Evolutionary conservation across 345 rosid species (phyloP).

Genomic region (Cochlearia excelsa): DNA sequence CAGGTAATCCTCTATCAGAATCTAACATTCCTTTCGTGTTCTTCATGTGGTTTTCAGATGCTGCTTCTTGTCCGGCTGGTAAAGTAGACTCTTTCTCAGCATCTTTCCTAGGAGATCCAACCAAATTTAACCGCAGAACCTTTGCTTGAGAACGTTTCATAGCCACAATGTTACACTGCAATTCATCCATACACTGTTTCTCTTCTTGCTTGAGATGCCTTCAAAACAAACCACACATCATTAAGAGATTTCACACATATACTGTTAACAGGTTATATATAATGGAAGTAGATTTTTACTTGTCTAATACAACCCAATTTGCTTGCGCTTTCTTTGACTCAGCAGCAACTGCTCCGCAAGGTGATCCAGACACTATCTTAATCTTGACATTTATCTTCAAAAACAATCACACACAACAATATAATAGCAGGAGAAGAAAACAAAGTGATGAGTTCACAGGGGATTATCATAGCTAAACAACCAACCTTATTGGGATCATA

Average conservation of each 20-base stretch:
- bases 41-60: constrained; percentile 34
- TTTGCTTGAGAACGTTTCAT: constrained; percentile 86
- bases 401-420: constrained; percentile 9
- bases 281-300: constrained; percentile 42
- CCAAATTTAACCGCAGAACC: constrained; percentile 90
- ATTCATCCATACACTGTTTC: constrained; percentile 82
- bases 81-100: background rate
- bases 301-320: constrained; percentile 94
- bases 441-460: background rate
- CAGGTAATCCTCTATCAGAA: constrained; percentile 52
- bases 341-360: constrained; percentile 77
- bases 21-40: constrained; percentile 42
- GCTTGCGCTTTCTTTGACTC: constrained; percentile 79
- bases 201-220: constrained; percentile 88
- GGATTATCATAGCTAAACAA: background rate
- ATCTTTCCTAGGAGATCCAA: constrained; percentile 55
- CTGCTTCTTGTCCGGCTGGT: constrained; percentile 46
- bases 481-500: constrained; percentile 88
- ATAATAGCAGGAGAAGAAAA: constrained; percentile 1
- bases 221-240: constrained; percentile 22
- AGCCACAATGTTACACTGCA: constrained; percentile 94
- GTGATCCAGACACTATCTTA: constrained; percentile 86
- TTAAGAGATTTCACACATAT: no score
- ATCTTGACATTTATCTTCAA: constrained; percentile 81
- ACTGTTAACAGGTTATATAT: background rate